Evolutionary conservation across 768 basidiomycete genomes (phyloP).

Genomic region (Russula lepida): DNA sequence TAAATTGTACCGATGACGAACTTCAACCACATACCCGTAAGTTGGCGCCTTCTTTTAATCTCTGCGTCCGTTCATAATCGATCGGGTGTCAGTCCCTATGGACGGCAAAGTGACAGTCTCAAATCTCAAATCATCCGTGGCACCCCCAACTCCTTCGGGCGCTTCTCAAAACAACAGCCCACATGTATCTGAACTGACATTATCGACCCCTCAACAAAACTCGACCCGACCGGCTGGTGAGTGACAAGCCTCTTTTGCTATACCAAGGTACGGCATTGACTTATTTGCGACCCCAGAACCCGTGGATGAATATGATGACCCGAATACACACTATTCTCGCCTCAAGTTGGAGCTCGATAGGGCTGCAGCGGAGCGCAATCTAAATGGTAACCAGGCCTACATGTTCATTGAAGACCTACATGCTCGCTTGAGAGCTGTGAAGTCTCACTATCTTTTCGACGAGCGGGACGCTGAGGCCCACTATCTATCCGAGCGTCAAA

Average conservation of each 20-base stretch:
- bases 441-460: constrained; percentile 63
- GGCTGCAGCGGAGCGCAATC: constrained; percentile 28
- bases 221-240: constrained; percentile 3
- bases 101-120: constrained; percentile 5
- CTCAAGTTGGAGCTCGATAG: constrained; percentile 50
- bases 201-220: not conserved
- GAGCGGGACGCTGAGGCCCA: constrained; percentile 52
- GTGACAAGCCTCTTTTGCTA: not conserved
- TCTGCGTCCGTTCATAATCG: not conserved
- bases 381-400: constrained; percentile 26
- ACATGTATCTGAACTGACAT: not conserved
- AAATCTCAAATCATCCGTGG: not conserved
- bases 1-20: constrained; percentile 56
- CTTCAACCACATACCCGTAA: constrained; percentile 35
- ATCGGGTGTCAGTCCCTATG: not conserved
- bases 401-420: constrained; percentile 34
- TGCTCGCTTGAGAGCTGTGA: constrained; percentile 38
- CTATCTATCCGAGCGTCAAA: constrained; percentile 47
- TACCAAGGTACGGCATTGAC: not conserved
- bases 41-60: constrained; percentile 4
- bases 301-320: constrained; percentile 32
- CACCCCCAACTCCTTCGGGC: not conserved
- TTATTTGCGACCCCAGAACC: not conserved
- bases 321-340: constrained; percentile 52
- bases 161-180: not conserved